These are phyloP conservation scores for Wallacemonas sp. DNA, from an alignment of 208 protist species.

Conservation along the genomic window DNA sequence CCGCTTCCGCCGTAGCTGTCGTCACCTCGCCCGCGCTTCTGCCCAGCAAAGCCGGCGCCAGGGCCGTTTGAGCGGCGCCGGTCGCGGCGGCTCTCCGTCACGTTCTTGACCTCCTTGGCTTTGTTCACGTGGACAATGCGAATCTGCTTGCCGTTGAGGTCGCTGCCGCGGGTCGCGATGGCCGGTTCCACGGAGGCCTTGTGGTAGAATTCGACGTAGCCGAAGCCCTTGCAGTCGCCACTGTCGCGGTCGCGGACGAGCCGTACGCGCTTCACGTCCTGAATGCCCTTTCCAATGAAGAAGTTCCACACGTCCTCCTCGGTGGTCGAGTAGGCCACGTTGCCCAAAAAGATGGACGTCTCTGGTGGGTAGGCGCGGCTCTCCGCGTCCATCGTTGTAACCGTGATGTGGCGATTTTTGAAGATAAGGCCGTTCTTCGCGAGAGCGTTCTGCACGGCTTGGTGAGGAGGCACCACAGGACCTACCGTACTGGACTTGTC, in stretches of 20 bases:
- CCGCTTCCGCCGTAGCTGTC: neutral
- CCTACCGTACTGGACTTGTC: neutral
- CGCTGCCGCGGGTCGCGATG: constrained; percentile 57
- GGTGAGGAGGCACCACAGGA: neutral
- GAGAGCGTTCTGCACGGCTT: constrained; percentile 44
- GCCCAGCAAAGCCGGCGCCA: neutral
- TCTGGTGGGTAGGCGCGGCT: constrained; percentile 69
- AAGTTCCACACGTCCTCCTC: constrained; percentile 86
- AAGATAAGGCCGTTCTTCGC: constrained; percentile 71
- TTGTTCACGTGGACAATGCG: constrained; percentile 89
- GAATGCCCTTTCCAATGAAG: constrained; percentile 76
- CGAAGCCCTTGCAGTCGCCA: constrained; percentile 86
- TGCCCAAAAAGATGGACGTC: constrained; percentile 89
- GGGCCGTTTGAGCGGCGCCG: constrained; percentile 33
- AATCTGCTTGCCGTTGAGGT: constrained; percentile 71
- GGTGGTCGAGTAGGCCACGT: constrained; percentile 80
- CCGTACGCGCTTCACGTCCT: constrained; percentile 77
- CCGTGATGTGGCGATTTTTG: constrained; percentile 77
- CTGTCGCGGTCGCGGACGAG: constrained; percentile 84
- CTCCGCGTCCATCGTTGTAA: constrained; percentile 70
- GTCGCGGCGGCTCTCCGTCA: constrained; percentile 60
- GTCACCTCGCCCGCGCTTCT: neutral
- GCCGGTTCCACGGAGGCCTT: constrained; percentile 50
- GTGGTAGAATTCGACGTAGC: constrained; percentile 86
- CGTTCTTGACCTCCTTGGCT: constrained; percentile 62